Conservation (phyloP, 768 basidiomycete genomes). For the Tylopilus sp. region DNA sequence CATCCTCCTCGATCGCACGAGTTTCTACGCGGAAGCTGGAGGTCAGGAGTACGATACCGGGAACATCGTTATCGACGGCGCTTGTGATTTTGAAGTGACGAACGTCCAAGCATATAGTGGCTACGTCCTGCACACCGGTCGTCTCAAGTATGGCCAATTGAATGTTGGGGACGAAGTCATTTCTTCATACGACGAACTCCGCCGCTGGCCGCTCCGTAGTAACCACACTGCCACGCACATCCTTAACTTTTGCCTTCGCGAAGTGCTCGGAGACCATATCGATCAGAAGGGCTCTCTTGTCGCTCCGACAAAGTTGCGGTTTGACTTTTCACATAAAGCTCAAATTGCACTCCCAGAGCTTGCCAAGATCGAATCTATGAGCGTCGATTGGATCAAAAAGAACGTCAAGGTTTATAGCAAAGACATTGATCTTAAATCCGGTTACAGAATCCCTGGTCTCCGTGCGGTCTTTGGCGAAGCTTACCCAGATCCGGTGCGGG, state of each 20-base stretch:
- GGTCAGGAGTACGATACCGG: conserved; percentile 98
- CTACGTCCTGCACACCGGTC: conserved; percentile 91
- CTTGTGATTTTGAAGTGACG: conserved; percentile 88
- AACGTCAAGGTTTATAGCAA: conserved; percentile 89
- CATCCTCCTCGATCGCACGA: conserved; percentile 84
- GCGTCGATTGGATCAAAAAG: conserved; percentile 83
- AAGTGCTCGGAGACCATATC: conserved; percentile 93
- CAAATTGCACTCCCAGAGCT: conserved; percentile 77
- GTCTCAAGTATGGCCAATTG: conserved; percentile 83
- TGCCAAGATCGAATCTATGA: conserved; percentile 76
- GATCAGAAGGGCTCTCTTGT: conserved; percentile 99
- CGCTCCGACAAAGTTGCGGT: conserved; percentile 91
- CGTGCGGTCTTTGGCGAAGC: conserved; percentile 97
- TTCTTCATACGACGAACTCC: conserved; percentile 92
- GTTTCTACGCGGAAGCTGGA: conserved; percentile 96
- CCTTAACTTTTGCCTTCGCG: conserved; percentile 90
- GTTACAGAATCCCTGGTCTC: conserved; percentile 87
- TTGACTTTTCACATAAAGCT: conserved; percentile 97
- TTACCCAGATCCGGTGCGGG: conserved; percentile 96
- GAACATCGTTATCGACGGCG: conserved; percentile 87
- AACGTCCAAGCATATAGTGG: conserved; percentile 95
- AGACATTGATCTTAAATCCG: conserved; percentile 74
- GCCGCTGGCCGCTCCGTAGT: conserved; percentile 93
- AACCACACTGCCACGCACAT: conserved; percentile 99
- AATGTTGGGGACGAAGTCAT: conserved; percentile 78